A percentile compares a stretch with the other conserved stretches of the same genome.
Evolutionary conservation across 2,329 filamentous ascomycete species (phyloP).

Genomic region (Tolypocladium amazonense): DNA sequence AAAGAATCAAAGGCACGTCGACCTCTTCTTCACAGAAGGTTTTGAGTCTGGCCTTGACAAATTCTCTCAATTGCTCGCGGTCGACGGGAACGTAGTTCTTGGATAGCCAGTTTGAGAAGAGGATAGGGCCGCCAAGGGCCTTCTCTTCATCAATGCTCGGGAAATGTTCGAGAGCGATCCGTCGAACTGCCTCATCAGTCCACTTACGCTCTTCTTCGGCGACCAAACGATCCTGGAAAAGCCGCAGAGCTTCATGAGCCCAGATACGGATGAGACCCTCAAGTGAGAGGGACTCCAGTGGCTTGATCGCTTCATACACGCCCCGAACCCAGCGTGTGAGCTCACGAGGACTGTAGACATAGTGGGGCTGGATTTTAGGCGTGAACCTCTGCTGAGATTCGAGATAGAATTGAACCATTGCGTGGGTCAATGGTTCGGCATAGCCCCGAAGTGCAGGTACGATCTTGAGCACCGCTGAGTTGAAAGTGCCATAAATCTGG

Average conservation of each 20-base stretch:
- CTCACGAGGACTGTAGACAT: constrained; percentile 98
- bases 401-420: constrained; percentile 95
- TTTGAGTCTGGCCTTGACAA: constrained; percentile 91
- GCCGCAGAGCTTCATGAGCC: constrained; percentile 90
- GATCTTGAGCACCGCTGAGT: constrained; percentile 90
- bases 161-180: constrained; percentile 85
- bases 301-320: constrained; percentile 92
- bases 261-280: constrained; percentile 94
- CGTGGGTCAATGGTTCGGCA: constrained; percentile 83
- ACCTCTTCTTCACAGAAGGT: constrained; percentile 99
- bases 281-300: constrained; percentile 75
- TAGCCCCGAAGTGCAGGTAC: constrained; percentile 92
- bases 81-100: constrained; percentile 98
- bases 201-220: constrained; percentile 88
- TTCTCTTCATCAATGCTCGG: constrained; percentile 87
- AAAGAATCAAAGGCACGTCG: constrained; percentile 95
- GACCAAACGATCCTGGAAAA: constrained; percentile 96
- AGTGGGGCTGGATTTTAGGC: constrained; percentile 93
- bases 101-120: constrained; percentile 99
- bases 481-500: constrained; percentile 99
- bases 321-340: constrained; percentile 95
- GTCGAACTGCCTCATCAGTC: constrained; percentile 80
- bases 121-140: constrained; percentile 81
- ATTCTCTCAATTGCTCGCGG: constrained; percentile 87
- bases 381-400: constrained; percentile 94